phyloP scores from a whole-genome alignment of 2,329 filamentous ascomycete species.

The Westerdykella sp. region DNA sequence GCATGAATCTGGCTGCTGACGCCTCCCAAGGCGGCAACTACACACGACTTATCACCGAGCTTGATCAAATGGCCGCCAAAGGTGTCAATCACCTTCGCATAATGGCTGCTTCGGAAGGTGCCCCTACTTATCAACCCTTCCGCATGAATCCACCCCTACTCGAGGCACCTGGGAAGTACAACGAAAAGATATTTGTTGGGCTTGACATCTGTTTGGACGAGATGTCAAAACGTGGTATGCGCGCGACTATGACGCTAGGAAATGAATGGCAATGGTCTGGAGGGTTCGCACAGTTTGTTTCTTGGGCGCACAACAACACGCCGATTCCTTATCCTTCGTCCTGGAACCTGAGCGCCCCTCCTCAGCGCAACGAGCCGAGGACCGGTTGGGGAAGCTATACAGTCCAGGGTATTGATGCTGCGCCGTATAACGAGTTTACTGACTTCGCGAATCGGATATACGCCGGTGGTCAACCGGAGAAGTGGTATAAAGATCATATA shows the following conservation, averaged over 20 bases:
- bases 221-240: slow-evolving; percentile 37
- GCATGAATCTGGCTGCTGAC: slow-evolving; percentile 37
- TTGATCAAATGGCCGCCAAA: slow-evolving; percentile 37
- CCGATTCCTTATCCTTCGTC: slow-evolving; percentile 34
- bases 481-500: slow-evolving; percentile 36
- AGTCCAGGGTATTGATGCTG: slow-evolving; percentile 28
- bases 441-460: slow-evolving; percentile 34
- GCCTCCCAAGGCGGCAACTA: slow-evolving; percentile 32
- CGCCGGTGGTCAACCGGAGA: slow-evolving; percentile 28
- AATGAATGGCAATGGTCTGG: slow-evolving; percentile 40
- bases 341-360: slow-evolving; percentile 36
- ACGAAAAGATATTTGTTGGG: slow-evolving; percentile 34
- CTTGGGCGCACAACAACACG: slow-evolving; percentile 31
- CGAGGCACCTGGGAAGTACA: slow-evolving; percentile 34
- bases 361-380: slow-evolving; percentile 27
- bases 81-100: slow-evolving; percentile 39
- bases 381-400: slow-evolving; percentile 40
- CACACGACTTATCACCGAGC: slow-evolving; percentile 33
- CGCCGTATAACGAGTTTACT: slow-evolving; percentile 22
- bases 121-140: slow-evolving; percentile 36
- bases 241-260: slow-evolving; percentile 37
- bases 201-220: slow-evolving; percentile 37
- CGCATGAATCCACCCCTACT: slow-evolving; percentile 37
- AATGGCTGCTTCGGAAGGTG: slow-evolving; percentile 37
- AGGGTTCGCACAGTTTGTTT: slow-evolving; percentile 36